Conservation (phyloP, 306 rosid species). For the Urtica urens region DNA sequence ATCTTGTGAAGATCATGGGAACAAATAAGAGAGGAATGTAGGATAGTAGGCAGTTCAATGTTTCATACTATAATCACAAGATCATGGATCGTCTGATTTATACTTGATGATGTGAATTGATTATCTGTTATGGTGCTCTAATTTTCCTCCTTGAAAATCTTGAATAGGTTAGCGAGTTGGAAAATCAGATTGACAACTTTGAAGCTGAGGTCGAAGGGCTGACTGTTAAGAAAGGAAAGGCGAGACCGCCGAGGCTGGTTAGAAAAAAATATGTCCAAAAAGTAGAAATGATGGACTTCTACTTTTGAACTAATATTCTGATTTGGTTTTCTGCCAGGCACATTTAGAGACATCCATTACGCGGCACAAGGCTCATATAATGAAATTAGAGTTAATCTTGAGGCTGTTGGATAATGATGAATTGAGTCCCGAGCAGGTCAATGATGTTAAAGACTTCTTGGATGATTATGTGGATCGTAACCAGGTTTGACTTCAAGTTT, state of each 20-base stretch:
- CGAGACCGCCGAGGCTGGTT: constrained; percentile 91
- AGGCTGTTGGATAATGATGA: constrained; percentile 92
- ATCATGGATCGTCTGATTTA: too few species aligned
- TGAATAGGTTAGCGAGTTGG: constrained; percentile 80
- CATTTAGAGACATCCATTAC: constrained; percentile 86
- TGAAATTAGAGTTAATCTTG: constrained; percentile 84
- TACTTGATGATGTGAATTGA: neutral
- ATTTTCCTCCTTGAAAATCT: too few species aligned
- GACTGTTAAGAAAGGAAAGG: constrained; percentile 82
- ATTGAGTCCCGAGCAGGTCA: constrained; percentile 90
- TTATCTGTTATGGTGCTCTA: constrained; percentile 7
- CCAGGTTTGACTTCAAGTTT: constrained; percentile 41
- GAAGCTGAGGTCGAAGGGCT: constrained; percentile 98
- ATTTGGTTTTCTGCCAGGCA: constrained; percentile 31
- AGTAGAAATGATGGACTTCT: constrained; percentile 5
- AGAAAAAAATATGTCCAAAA: constrained; percentile 15
- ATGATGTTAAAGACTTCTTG: constrained; percentile 89
- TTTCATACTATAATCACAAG: too few species aligned
- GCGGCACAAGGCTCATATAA: constrained; percentile 96
- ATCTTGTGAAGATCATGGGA: neutral
- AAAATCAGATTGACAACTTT: constrained; percentile 85
- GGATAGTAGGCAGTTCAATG: neutral
- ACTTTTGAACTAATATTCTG: neutral
- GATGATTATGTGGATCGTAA: constrained; percentile 96
- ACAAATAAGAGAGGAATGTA: neutral